Evolutionary conservation across 805 yeast species (phyloP), one percentile per base, ranked within the genome.

Genomic region (Metschnikowia kofuensis): DNA sequence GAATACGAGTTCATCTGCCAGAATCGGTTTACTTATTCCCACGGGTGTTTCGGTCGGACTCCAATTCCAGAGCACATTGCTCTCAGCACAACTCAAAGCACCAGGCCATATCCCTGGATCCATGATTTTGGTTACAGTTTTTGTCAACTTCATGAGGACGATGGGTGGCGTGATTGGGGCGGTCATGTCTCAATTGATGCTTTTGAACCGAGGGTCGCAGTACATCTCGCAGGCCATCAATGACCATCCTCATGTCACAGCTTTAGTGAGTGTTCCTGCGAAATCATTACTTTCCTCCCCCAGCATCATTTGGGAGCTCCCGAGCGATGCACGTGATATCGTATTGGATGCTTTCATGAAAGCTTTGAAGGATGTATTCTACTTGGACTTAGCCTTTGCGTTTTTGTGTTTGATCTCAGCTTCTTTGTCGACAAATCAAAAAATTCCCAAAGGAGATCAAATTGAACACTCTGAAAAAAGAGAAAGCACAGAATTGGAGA

Each of bases 81-180:
- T 71, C n/a, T 58, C 72, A 9, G 66, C 70, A 9, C 76, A 71
- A 49, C 48, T 71, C 42, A 57, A 58, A 44, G 72, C 75, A 1
- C 75, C 76, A 0, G 62, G 61, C 7, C 52, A 65, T 44, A 52
- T 69, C 21, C 67, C 66, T 2, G 75, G 75, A 1, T 63, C 72
- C 6, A 57, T 70, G 54, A 71, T 71, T 44, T 47, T 65, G 44
- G 62, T 63, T 10, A 69, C 75, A 1, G 60, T 69, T 29, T 66
- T 69, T 40, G 50, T 67, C 44, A 69, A 67, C 47, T 70, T 70
- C 46, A 48, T 58, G 44, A 62, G 65, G 47, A 61, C 72, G 1
- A 34, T 61, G 11, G 72, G 69, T 11, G 71, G 72, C 2, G 64
- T 71, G 2, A 47, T 71, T 11, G 64, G 68, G 10, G 63, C 66